Evolutionary conservation across 805 yeast genomes (phyloP).

Genomic region (Candida sphagnicola): DNA sequence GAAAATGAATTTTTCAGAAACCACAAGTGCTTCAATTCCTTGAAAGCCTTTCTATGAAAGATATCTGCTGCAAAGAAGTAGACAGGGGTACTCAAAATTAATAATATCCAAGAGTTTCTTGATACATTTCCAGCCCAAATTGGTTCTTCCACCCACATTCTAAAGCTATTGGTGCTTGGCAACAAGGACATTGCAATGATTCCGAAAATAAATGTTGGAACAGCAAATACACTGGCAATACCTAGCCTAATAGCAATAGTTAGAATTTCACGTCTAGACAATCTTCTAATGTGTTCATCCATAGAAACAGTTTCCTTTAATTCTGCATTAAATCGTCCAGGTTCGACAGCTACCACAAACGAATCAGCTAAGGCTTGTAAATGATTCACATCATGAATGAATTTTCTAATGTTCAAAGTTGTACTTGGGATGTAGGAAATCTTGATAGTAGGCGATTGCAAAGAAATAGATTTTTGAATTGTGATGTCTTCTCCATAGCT

Average conservation of each 20-base stretch:
- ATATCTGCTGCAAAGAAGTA: constrained; percentile 72
- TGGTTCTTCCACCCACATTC: constrained; percentile 57
- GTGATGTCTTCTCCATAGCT: constrained; percentile 56
- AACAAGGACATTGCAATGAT: constrained; percentile 65
- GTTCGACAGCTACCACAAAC: constrained; percentile 5
- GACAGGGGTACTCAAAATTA: constrained; percentile 65
- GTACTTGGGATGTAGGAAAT: constrained; percentile 63
- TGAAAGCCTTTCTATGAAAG: constrained; percentile 63
- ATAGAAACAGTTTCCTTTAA: constrained; percentile 53
- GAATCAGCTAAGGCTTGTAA: constrained; percentile 27
- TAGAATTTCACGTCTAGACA: constrained; percentile 47
- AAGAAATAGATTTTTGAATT: constrained; percentile 51
- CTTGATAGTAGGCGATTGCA: constrained; percentile 53
- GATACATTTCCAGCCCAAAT: constrained; percentile 60
- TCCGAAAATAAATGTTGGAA: constrained; percentile 68
- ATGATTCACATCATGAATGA: constrained; percentile 46
- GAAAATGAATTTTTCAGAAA: constrained; percentile 48
- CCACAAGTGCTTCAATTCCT: constrained; percentile 60
- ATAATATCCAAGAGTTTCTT: constrained; percentile 61
- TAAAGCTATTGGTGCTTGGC: constrained; percentile 35
- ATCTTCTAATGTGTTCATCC: constrained; percentile 56
- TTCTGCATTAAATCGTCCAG: constrained; percentile 43
- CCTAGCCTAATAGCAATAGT: constrained; percentile 44
- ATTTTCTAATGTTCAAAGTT: constrained; percentile 49
- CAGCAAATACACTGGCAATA: constrained; percentile 50